Evolutionary conservation across 495 filamentous ascomycete genomes (phyloP), one percentile per base, ranked within the genome.

Genomic region (Aspergillus sparsus): DNA sequence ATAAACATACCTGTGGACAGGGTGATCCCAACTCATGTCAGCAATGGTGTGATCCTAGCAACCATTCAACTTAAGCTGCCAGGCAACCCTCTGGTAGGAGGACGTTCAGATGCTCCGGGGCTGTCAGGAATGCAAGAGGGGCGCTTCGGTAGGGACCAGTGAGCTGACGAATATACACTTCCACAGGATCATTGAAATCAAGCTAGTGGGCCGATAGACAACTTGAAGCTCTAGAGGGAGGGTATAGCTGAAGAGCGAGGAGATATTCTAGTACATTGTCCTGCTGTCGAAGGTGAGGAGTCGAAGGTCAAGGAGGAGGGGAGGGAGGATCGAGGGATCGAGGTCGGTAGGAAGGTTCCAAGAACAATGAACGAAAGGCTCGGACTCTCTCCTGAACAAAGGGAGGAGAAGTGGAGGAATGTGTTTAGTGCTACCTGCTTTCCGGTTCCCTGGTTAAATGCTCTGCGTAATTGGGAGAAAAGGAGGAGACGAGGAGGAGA

Each of bases 21-120:
- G 81, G 72, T 86, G 82, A 80, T 90, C 87, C 82, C 84, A 89
- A 84, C 85, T 91, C 88, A 91, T 91, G 72, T 75, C 76, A 74
- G 75, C 74, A 76, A 74, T 68, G 65, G 58, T 65, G 62, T 66
- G 60, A 64, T 68, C 73, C 73, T 66, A 69, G 74, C 74, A 75
- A 78, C 70, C 73, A 77, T 77, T 66, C 66, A 75, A 71, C 60
- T 67, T 61, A 61, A 74, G 64, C 68, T 69, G 72, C 70, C 72
- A 73, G 72, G 71, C 68, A 74, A 76, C 71, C 68, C 62, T 68
- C 60, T 61, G 53, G 49, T 53, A 44, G 57, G 34, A 55, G 49
- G 51, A 49, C 6, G 57, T 63, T 57, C 52, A 61, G 60, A 64
- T 66, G 57, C 58, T 62, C 58, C 57, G 55, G 67, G 42, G 62